phyloP scores from a whole-genome alignment of 345 rosid genomes.

The Euphorbia lathyris region DNA sequence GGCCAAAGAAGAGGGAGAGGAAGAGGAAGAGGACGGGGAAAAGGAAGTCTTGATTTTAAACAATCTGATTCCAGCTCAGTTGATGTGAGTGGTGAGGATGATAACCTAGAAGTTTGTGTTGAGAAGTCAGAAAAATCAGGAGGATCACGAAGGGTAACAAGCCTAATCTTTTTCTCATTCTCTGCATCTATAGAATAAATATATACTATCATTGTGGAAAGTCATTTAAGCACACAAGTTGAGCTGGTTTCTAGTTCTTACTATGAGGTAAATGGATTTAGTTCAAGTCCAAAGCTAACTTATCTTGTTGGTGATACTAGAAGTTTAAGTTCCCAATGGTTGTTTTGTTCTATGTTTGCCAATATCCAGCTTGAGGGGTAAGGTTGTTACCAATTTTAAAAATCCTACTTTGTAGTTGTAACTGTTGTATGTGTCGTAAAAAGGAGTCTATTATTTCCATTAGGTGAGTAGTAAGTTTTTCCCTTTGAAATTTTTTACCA shows the following conservation, averaged over 20 bases:
- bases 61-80: slow-evolving; percentile 45
- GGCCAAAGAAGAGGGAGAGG: slow-evolving; percentile 13
- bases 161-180: slow-evolving; percentile 15
- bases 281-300: neutral
- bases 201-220: neutral
- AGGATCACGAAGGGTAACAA: slow-evolving; percentile 67
- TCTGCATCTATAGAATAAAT: neutral
- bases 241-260: neutral
- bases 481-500: neutral
- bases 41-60: slow-evolving; percentile 27
- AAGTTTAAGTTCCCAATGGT: neutral
- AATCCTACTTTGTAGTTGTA: neutral
- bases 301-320: neutral
- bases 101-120: slow-evolving; percentile 24
- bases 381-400: neutral
- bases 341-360: neutral
- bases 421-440: neutral
- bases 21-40: slow-evolving; percentile 39
- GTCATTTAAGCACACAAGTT: neutral
- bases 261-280: no score
- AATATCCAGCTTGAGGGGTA: neutral
- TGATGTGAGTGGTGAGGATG: slow-evolving; percentile 33
- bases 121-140: slow-evolving; percentile 30
- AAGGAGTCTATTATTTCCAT: neutral
- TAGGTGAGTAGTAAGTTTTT: neutral